Evolutionary conservation across 257 asterid genomes (phyloP), one percentile per base, ranked within the genome.

Genomic region (Leptodermis oblonga): DNA sequence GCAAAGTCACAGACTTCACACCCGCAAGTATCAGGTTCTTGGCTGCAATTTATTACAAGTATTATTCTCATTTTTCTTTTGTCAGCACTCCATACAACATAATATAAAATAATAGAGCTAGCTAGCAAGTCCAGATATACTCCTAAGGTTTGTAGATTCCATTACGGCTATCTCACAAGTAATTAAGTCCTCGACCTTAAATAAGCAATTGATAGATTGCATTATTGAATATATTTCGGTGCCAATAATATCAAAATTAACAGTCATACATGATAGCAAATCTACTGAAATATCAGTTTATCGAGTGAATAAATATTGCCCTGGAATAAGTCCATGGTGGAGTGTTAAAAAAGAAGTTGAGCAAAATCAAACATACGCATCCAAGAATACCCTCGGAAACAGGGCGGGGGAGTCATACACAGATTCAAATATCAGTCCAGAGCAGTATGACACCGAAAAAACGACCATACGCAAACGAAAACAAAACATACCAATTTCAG

Each of bases 1-100:
- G 96, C 83, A 92, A 78, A 7, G 95, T 87, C 83, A 92, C 96
- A 70, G 98, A 92, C 85, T 89, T 92, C 67, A 92, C 96, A 63
- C 98, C 98, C 55, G 98, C 98, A 73, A 92, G 97, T 66, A 92
- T 73, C 68, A 92, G 96, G 73, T 89, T 92, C 83, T 92, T 92
- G 14, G 97, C 98, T 92, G 96, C 86, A 79, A 79, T 31, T 18
- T 62, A 74, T 52, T 36, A 70, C 80, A 78, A 56, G 4, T 48
- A 48, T 17, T 17, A 48, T 48, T 48, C 15, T 48, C 54, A 48
- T 15, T 15, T 48, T 9, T 14, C 20, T 48, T 13, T 15, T 14
- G 6, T 0, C 20, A 2, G 20, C 15, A 48, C 54, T 17, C 54
- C n/a, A n/a, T n/a, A n/a, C n/a, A n/a, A n/a, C n/a, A n/a, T n/a